Conservation (phyloP, 2,329 filamentous ascomycete species). For the Botrytis deweyae region DNA sequence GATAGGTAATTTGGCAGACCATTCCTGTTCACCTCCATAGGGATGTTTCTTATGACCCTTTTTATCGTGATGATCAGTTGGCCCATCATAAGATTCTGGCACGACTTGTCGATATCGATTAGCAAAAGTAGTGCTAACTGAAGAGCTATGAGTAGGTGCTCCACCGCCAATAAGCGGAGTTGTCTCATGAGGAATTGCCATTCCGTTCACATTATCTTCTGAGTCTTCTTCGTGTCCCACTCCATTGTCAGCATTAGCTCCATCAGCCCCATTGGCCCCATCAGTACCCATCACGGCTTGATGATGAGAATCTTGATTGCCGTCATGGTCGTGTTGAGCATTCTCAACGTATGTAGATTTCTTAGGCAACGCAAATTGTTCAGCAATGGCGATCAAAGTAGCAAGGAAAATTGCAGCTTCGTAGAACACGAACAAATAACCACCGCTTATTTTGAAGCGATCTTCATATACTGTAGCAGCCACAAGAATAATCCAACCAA, state of each 20-base stretch:
- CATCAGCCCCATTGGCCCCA: conserved; percentile 42
- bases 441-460: conserved; percentile 67
- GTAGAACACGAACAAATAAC: conserved; percentile 81
- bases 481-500: conserved; percentile 73
- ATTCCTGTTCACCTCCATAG: conserved; percentile 76
- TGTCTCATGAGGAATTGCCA: conserved; percentile 44
- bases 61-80: conserved; percentile 28
- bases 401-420: conserved; percentile 74
- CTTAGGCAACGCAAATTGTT: conserved; percentile 72
- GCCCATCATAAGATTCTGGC: conserved; percentile 31
- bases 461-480: conserved; percentile 73
- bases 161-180: conserved; percentile 52
- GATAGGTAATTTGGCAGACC: conserved; percentile 75
- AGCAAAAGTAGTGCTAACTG: conserved; percentile 57
- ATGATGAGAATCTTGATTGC: conserved; percentile 29
- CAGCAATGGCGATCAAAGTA: conserved; percentile 71
- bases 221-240: conserved; percentile 37
- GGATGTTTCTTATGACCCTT: conserved; percentile 42
- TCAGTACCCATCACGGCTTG: conserved; percentile 39
- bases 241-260: conserved; percentile 34
- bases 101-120: conserved; percentile 47
- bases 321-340: conserved; percentile 51
- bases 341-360: conserved; percentile 68
- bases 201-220: not conserved
- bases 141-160: conserved; percentile 44